Base-by-base conservation (phyloP, 352 stramenopile species). In the Plasmopara halstedii region DNA sequence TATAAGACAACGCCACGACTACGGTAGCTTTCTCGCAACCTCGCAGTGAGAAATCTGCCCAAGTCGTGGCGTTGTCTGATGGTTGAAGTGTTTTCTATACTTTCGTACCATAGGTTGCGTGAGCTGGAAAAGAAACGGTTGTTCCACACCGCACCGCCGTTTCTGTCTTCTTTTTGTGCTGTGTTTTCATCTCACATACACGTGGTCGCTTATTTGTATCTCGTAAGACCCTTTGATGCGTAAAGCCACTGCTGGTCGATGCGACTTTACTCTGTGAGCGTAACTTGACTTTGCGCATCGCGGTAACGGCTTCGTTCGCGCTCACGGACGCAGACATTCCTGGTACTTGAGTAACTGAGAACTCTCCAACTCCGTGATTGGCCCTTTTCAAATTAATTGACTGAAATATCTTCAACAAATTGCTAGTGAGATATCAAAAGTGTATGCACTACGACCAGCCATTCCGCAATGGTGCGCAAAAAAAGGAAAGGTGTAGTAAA, bases 401-500 rank as follows among this genome's bases (percentile, higher is more conserved):
- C 31, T 15, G 11, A 17, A 35, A n/a, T n/a, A n/a, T n/a, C n/a
- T 11, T 31, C 26, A 31, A 6, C 6, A 31, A 11, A 11, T 6
- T 31, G 11, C 26, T 11, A 11, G 26, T 31, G 26, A 31, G 26
- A 31, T 31, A 31, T 31, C 26, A 31, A 17, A 6, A 35, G n/a
- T n/a, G n/a, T 18, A 15, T 35, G 31, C 31, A 6, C 8, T n/a
- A 20, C 19, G 21, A 32, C 37, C 20, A 42, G 20, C 21, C 21
- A 42, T 42, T 56, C 9, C 26, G 44, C 17, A 22, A 91, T 88
- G 76, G 72, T 88, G 60, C 79, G 79, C 50, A 88, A 82, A 63
- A 91, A 91, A 63, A 72, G 68, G 44, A 87, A 87, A 50, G 74
- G 67, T 15, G 53, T 85, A 25, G 58, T 83, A 25, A 87, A 86